phyloP scores from a whole-genome alignment of 2,329 filamentous ascomycete genomes.

The Ceratocystis destructans region DNA sequence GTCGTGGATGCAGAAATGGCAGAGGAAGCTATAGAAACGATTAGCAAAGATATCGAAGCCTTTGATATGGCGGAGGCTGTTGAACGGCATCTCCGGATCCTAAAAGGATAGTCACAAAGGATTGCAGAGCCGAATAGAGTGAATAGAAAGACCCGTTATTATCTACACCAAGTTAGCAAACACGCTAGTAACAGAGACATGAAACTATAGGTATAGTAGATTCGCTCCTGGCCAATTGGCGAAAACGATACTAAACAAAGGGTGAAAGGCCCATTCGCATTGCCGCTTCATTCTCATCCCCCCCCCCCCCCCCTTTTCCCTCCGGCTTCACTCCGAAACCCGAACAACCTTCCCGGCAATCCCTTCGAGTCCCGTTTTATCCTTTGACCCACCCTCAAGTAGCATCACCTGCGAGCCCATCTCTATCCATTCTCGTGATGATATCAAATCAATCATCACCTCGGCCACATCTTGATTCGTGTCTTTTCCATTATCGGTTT shows the following conservation, averaged over 20 bases:
- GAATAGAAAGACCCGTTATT: not conserved
- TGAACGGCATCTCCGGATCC: not conserved
- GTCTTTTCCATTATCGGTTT: constrained; percentile 21
- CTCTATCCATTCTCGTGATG: constrained; percentile 60
- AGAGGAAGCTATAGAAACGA: not conserved
- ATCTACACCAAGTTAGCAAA: not conserved
- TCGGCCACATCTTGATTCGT: constrained; percentile 28
- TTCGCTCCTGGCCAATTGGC: not conserved
- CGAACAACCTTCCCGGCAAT: constrained; percentile 56
- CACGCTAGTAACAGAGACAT: not conserved
- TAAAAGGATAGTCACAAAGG: not conserved
- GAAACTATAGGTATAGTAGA: not conserved
- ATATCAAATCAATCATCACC: constrained; percentile 54
- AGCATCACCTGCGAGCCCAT: constrained; percentile 55
- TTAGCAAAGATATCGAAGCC: not conserved
- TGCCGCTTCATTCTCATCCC: not conserved
- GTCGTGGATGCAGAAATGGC: not conserved
- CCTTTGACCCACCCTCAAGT: constrained; percentile 56
- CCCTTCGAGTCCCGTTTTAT: constrained; percentile 54
- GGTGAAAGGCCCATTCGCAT: too few relatives aligned
- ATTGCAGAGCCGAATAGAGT: not conserved
- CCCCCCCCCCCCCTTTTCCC: not conserved
- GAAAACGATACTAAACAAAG: not conserved
- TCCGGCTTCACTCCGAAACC: constrained; percentile 36
- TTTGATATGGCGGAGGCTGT: constrained; percentile 5